A percentile compares a stretch with the other conserved stretches of the same genome.
Conservation (phyloP, 495 filamentous ascomycete genomes). For the Platismatia glauca region DNA sequence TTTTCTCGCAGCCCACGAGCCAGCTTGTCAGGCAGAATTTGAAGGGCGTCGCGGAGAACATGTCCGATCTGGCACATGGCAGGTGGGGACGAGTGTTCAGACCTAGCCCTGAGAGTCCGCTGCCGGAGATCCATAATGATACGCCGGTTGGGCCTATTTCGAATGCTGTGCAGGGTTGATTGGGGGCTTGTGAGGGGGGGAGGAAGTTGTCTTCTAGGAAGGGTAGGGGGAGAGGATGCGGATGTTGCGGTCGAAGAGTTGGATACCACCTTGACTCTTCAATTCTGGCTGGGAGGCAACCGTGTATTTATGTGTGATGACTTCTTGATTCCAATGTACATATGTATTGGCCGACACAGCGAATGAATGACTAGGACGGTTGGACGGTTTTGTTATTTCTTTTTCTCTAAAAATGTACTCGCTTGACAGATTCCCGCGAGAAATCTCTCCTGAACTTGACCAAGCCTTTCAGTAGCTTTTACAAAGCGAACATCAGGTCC, state of each 20-base stretch:
- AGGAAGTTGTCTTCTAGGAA: neutral
- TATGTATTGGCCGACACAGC: neutral
- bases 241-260: neutral
- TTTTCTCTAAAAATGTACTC: neutral
- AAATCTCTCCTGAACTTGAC: neutral
- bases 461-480: neutral
- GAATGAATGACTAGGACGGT: neutral
- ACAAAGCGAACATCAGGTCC: neutral
- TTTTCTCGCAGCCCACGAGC: slow-evolving; percentile 48
- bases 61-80: slow-evolving; percentile 12
- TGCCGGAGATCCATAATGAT: slow-evolving; percentile 13
- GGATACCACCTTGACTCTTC: neutral
- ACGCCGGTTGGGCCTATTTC: slow-evolving; percentile 7
- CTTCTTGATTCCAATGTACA: neutral
- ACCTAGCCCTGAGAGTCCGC: slow-evolving; percentile 5
- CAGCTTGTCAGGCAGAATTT: slow-evolving; percentile 44
- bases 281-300: neutral
- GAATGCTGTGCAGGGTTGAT: slow-evolving; percentile 13
- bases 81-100: slow-evolving; percentile 19
- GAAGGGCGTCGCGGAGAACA: slow-evolving; percentile 26
- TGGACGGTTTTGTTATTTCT: neutral
- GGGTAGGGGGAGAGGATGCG: neutral
- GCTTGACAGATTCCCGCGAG: neutral
- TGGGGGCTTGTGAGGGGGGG: neutral
- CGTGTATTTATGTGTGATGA: neutral